Conservation (phyloP, 805 yeast species). For the Nakazawaea molendinolei region DNA sequence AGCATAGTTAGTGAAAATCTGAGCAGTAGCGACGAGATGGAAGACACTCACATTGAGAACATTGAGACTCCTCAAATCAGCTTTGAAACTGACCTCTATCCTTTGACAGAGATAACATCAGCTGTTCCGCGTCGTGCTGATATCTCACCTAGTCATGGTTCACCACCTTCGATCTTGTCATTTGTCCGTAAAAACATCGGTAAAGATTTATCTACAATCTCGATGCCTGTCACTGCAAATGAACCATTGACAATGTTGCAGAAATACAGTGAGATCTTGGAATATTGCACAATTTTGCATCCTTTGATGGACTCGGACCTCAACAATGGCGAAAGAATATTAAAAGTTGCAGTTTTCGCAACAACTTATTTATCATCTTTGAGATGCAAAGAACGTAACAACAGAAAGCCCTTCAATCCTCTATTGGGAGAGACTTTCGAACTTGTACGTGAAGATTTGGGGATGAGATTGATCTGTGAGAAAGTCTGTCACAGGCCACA, state of each 20-base stretch:
- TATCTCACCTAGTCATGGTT: constrained; percentile 47
- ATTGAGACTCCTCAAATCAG: not conserved
- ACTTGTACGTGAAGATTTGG: constrained; percentile 76
- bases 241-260: constrained; percentile 87
- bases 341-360: constrained; percentile 78
- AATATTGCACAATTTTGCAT: constrained; percentile 63
- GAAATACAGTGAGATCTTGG: constrained; percentile 71
- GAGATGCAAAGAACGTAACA: constrained; percentile 67
- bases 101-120: constrained; percentile 45
- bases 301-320: constrained; percentile 44
- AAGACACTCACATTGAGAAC: constrained; percentile 12
- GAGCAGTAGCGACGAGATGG: constrained; percentile 13
- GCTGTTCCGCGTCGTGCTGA: constrained; percentile 49
- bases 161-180: constrained; percentile 79
- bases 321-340: constrained; percentile 50
- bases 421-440: constrained; percentile 91
- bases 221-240: constrained; percentile 92
- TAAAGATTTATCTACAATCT: constrained; percentile 74
- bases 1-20: no score
- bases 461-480: constrained; percentile 70
- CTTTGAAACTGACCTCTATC: constrained; percentile 41
- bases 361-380: constrained; percentile 64
- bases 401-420: constrained; percentile 93
- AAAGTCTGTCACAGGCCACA: constrained; percentile 87
- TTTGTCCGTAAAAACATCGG: constrained; percentile 87